These are phyloP conservation scores for Salix dunnii DNA, from an alignment of 345 rosid species.

Conservation along the genomic window DNA sequence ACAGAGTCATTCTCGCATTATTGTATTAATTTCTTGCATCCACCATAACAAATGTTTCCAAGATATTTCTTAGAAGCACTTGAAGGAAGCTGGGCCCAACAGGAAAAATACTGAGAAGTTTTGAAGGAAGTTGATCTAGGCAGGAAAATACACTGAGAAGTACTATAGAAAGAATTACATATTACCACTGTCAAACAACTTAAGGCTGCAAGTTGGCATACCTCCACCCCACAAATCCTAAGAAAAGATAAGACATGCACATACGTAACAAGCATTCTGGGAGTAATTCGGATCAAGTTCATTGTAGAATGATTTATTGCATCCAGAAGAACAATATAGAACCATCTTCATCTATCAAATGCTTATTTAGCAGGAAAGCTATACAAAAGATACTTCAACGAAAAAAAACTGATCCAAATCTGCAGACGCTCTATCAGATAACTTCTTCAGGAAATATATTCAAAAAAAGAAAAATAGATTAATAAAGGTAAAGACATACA, in stretches of 20 bases:
- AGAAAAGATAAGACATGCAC: neutral
- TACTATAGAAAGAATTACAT: neutral
- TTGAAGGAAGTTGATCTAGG: too few species aligned
- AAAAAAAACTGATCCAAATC: neutral
- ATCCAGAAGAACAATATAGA: neutral
- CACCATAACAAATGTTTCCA: slow-evolving; percentile 10
- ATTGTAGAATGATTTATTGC: neutral
- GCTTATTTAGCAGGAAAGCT: neutral
- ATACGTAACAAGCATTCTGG: neutral
- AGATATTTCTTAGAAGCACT: neutral
- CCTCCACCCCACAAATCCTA: too few species aligned
- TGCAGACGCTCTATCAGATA: neutral
- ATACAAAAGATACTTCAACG: neutral
- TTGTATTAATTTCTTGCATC: slow-evolving; percentile 4
- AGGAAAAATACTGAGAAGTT: slow-evolving; percentile 8
- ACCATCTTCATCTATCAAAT: neutral
- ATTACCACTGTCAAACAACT: too few species aligned
- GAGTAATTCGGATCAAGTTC: neutral
- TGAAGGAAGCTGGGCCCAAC: neutral
- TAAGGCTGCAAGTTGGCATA: too few species aligned
- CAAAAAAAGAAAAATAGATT: neutral
- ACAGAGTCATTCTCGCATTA: neutral
- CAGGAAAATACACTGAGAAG: slow-evolving; percentile 9
- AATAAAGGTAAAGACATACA: neutral
- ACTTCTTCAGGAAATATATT: neutral